A percentile compares a stretch with the other conserved stretches of the same genome.
Evolutionary conservation across 169 alveolate species (phyloP).

Genomic region (Eimeria tenella): DNA sequence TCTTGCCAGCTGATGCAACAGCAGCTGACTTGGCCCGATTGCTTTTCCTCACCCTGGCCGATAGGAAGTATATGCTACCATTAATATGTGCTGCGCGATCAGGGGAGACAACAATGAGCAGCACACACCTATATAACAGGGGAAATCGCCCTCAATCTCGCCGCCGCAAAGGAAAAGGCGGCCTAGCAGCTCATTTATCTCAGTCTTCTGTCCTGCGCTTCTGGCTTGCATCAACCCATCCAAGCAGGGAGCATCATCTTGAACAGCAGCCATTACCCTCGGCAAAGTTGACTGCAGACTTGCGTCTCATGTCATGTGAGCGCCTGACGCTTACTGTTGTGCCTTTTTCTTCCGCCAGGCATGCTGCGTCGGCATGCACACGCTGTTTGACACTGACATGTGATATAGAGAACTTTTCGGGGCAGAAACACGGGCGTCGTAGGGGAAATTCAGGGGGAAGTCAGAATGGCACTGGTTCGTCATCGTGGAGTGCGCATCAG

Average conservation of each 20-base stretch:
- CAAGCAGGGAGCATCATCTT: conserved; percentile 31
- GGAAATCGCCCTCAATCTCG: conserved; percentile 6
- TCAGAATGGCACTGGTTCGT: background rate
- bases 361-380: background rate
- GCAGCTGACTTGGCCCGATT: conserved; percentile 51
- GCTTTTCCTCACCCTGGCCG: conserved; percentile 47
- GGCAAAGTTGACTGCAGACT: conserved; percentile 68
- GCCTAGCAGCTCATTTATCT: background rate
- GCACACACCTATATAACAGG: conserved; percentile 4
- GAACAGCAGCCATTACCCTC: conserved; percentile 69
- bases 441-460: conserved; percentile 8
- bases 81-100: conserved; percentile 24
- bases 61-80: conserved; percentile 63
- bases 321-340: conserved; percentile 50
- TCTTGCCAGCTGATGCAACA: conserved; percentile 68
- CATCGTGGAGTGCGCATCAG: conserved; percentile 2
- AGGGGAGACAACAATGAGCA: background rate
- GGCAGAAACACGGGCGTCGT: conserved; percentile 2
- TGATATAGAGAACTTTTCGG: conserved; percentile 9
- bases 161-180: conserved; percentile 23
- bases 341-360: conserved; percentile 46
- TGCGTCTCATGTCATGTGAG: conserved; percentile 75
- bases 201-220: conserved; percentile 18
- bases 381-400: conserved; percentile 55
- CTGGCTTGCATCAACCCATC: conserved; percentile 63